Evolutionary conservation across 1,284 basidiomycete species (phyloP), one percentile per base, ranked within the genome.

Genomic region (Polyporus tsugae): DNA sequence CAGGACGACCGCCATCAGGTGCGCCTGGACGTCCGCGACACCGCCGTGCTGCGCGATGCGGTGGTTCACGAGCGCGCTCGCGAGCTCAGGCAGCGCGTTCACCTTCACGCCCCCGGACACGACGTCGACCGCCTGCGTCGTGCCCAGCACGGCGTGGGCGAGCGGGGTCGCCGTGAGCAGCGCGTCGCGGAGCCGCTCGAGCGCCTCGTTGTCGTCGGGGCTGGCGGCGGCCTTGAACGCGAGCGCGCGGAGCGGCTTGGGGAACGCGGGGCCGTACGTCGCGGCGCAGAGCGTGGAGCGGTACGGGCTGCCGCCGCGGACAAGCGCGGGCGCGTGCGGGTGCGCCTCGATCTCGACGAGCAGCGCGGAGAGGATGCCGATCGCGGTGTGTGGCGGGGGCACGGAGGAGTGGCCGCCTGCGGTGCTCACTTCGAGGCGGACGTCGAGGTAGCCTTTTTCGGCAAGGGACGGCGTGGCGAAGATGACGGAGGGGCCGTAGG

Each of bases 71-170:
- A 87, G 78, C 1, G 87, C 86, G 63, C 77, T 80, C 0, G 82
- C 85, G 25, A 80, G 79, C 76, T 90, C 89, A 0, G 88, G 88
- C 6, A 90, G 81, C 5, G 87, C 77, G 64, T 78, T 78, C 62
- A 84, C 81, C 79, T 93, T 93, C 53, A 91, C 87, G 19, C 92
- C 91, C 2, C 91, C 91, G 7, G 81, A 75, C 52, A 93, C 84
- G 7, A 93, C 77, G 74, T 92, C 91, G 46, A 89, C 83, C 1
- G 93, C 92, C 75, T 92, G 91, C 0, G 91, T 92, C 2, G 91
- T 94, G 39, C 85, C 82, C 19, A 90, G 79, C 29, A 87, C 73
- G 9, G 78, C 78, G 25, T 75, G 76, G 67, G 77, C 72, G 7
- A 60, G 57, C 0, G 73, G 73, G 66, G 81, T 70, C 29, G 65